A percentile compares a stretch with the other conserved stretches of the same genome.
Evolutionary conservation across 2,329 filamentous ascomycete species (phyloP).

Genomic region (Aotearoamyces nothofagi): DNA sequence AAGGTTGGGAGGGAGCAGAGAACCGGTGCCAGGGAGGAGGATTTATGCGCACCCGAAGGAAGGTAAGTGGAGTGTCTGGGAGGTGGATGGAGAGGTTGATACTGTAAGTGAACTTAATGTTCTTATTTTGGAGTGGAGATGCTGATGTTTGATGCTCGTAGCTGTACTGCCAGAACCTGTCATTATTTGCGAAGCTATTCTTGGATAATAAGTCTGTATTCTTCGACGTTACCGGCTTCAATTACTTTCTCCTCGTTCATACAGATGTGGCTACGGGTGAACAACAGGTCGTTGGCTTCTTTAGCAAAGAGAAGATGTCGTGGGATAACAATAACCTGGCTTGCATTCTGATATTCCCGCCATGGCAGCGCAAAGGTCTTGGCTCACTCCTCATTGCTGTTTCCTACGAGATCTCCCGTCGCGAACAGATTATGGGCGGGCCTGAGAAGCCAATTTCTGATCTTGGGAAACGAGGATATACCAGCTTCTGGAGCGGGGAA

Average conservation of each 20-base stretch:
- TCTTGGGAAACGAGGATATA: conserved; percentile 69
- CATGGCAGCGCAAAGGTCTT: conserved; percentile 83
- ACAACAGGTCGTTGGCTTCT: conserved; percentile 75
- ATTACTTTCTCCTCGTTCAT: conserved; percentile 85
- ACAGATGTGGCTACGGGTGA: conserved; percentile 31
- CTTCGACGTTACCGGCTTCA: conserved; percentile 87
- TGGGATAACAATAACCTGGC: conserved; percentile 98
- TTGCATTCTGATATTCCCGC: conserved; percentile 90
- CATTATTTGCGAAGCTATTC: conserved; percentile 91
- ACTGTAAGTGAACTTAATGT: conserved; percentile 34
- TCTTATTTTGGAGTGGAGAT: neutral
- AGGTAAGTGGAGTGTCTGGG: conserved; percentile 67
- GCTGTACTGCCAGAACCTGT: conserved; percentile 90
- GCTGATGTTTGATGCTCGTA: conserved; percentile 14
- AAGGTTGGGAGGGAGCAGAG: conserved; percentile 14
- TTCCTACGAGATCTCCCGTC: conserved; percentile 78
- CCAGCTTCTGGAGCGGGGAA: conserved; percentile 73
- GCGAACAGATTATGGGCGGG: conserved; percentile 73
- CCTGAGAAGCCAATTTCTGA: conserved; percentile 90
- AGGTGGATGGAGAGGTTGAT: conserved; percentile 80
- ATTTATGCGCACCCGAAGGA: conserved; percentile 52
- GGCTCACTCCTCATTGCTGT: conserved; percentile 83
- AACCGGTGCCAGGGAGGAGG: conserved; percentile 46
- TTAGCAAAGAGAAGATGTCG: conserved; percentile 96
- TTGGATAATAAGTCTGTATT: conserved; percentile 97